Evolutionary conservation across 1,284 basidiomycete species (phyloP), one percentile per base, ranked within the genome.

Genomic region (Sanghuangporus baumii): DNA sequence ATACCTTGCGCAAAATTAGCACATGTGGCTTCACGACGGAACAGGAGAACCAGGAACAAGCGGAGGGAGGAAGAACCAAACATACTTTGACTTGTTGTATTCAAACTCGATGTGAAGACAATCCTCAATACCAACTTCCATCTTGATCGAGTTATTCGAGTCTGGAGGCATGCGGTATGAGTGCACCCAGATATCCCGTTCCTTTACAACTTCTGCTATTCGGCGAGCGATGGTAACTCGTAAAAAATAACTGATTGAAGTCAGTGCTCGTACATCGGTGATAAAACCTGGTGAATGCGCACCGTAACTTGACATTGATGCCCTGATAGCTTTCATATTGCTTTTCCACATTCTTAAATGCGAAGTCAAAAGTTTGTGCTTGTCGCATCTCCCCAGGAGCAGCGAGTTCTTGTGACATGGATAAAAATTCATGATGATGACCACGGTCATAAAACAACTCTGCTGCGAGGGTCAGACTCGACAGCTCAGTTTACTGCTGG

Each of bases 41-140:
- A 16, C 16, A 23, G 2, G 6, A 48, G 23, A n/a, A 16, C 20
- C 31, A 36, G 14, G 31, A 9, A 12, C 20, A 18, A 52, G 4
- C 16, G 1, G 34, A 26, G 4, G 26, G 20, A 8, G 34, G 3
- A 54, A 1, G 31, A 16, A 37, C 38, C 26, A 51, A 23, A 78
- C 89, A 66, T 67, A 93, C 94, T 98, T 98, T 64, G 95, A 97
- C 75, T 98, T 98, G 82, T 99, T 98, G 79, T 99, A 98, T 77
- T 99, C 96, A 70, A 99, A 98, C 75, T 99, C 96, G 71, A 99
- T 99, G 74, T 99, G 96, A 69, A 98, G 76, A 75, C 96, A 98
- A 73, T 99, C 96, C 73, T 98, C 96, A 66, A 99, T 98, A 16
- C 96, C 96, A 41, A 99, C 97, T 75, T 99, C 96, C 97, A 99